These are phyloP conservation scores for Sisymbrium altissimum DNA, from an alignment of 345 rosid genomes.

Conservation along the genomic window DNA sequence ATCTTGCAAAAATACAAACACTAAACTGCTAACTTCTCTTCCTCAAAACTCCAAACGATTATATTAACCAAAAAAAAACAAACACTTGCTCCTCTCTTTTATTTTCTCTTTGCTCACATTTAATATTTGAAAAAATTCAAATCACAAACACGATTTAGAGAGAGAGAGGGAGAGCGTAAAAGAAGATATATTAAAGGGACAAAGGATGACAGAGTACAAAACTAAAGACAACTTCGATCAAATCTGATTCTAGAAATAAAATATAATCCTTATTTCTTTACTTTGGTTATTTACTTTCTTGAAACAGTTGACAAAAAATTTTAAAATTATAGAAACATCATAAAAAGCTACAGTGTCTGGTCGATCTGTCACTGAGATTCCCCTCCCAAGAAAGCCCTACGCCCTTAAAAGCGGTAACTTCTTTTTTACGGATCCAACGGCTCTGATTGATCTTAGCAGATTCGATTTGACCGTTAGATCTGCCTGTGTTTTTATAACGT, in stretches of 20 bases:
- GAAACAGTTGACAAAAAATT: conserved; percentile 2
- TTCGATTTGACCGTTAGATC: conserved; percentile 17
- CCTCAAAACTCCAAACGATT: conserved; percentile 2
- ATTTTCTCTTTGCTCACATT: background rate
- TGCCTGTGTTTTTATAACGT: conserved; percentile 10
- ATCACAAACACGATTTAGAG: conserved; percentile 18
- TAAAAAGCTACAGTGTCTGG: conserved; percentile 3
- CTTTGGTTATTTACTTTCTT: background rate
- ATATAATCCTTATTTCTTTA: background rate
- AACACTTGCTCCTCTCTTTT: conserved; percentile 14
- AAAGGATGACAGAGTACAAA: background rate
- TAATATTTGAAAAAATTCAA: conserved; percentile 31
- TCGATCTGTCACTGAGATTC: conserved; percentile 27
- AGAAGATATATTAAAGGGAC: too few species aligned
- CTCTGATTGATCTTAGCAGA: background rate
- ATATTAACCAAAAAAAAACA: background rate
- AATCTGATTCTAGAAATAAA: background rate
- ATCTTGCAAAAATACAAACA: conserved; percentile 11
- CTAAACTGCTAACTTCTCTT: conserved; percentile 28
- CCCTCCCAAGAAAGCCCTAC: conserved; percentile 19
- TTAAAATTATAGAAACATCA: background rate
- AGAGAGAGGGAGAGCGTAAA: background rate
- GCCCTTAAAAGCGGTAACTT: conserved; percentile 16
- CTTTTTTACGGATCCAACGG: conserved; percentile 23
- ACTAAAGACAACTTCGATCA: conserved; percentile 20